Evolutionary conservation across 345 rosid species (phyloP), one percentile per base, ranked within the genome.

Genomic region (Cardamine chenopodiifolia): DNA sequence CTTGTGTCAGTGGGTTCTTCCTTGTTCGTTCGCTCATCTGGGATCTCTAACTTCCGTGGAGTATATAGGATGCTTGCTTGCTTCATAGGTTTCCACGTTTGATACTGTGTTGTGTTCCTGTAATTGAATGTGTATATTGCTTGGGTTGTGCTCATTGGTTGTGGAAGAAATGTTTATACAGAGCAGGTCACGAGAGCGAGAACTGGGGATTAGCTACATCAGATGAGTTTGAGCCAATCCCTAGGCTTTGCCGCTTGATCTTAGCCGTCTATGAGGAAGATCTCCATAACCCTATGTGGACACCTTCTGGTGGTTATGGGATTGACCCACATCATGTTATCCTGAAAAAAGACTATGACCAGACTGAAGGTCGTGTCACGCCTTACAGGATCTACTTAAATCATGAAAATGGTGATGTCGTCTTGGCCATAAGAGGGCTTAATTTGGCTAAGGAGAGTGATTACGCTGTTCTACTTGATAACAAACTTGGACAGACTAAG

Each of bases 121-220:
- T 94, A 19, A 70, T 94, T 59, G 98, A 94, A 80, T 86, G 95
- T 57, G 96, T 90, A 39, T 94, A 94, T 79, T 91, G 97, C 73
- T 77, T 94, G 64, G 98, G 81, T 13, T 94, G 98, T 81, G 80
- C 82, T 32, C 97, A 95, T 44, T 94, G 97, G 97, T 76, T 79
- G 39, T 90, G 95, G 96, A 81, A 87, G 84, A 94, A 89, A 77
- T 91, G 95, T 79, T 74, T 94, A 23, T 91, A 94, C 84, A 83
- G 86, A 37, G 97, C 97, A 9, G 95, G 98, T 68, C 88, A 86
- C 48, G 98, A 94, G 70, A 90, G 97, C 39, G 86, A 88, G 81
- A 85, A 89, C 32, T 91, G 97, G 98, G 93, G 96, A 25, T 79
- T 86, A 49, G 95, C 98, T 68, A 81, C 90, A n/a, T 79, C 82